These are phyloP conservation scores for Phragmites australis DNA, from an alignment of 176 grass and related monocot genomes.

Conservation along the genomic window DNA sequence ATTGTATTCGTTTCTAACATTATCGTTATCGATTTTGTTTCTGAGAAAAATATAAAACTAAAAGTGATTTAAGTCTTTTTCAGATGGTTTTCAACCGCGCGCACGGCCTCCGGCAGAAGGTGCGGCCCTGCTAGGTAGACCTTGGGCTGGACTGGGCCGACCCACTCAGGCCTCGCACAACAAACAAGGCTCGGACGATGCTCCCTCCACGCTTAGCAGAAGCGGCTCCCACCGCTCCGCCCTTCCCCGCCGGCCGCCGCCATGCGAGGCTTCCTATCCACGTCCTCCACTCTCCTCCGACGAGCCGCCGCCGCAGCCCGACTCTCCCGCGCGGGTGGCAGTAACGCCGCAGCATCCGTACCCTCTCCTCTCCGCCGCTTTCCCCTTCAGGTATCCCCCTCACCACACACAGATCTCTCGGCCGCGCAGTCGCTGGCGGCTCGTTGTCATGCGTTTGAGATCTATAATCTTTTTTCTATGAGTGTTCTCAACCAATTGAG, in stretches of 20 bases:
- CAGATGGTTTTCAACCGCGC: too few species aligned
- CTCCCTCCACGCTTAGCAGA: background rate
- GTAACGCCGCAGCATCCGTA: background rate
- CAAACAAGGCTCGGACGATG: background rate
- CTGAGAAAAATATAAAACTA: too few species aligned
- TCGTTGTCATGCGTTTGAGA: background rate
- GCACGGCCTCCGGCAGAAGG: too few species aligned
- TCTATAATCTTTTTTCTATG: background rate
- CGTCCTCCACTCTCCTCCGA: slow-evolving; percentile 44
- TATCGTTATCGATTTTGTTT: too few species aligned
- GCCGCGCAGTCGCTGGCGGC: background rate
- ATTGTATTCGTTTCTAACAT: too few species aligned
- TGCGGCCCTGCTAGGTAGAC: too few species aligned
- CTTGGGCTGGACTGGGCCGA: background rate
- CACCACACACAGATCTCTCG: background rate
- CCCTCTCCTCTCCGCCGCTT: background rate
- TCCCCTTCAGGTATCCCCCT: slow-evolving; percentile 22
- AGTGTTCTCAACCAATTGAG: background rate
- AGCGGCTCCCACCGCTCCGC: background rate
- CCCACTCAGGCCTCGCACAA: too few species aligned
- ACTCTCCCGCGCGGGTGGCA: background rate
- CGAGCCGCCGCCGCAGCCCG: slow-evolving; percentile 20
- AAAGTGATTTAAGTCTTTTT: too few species aligned
- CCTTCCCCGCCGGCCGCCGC: slow-evolving; percentile 11
- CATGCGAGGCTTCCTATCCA: slow-evolving; percentile 42